Evolutionary conservation across 768 basidiomycete species (phyloP), one percentile per base, ranked within the genome.

Genomic region (Suillus cothurnatus): DNA sequence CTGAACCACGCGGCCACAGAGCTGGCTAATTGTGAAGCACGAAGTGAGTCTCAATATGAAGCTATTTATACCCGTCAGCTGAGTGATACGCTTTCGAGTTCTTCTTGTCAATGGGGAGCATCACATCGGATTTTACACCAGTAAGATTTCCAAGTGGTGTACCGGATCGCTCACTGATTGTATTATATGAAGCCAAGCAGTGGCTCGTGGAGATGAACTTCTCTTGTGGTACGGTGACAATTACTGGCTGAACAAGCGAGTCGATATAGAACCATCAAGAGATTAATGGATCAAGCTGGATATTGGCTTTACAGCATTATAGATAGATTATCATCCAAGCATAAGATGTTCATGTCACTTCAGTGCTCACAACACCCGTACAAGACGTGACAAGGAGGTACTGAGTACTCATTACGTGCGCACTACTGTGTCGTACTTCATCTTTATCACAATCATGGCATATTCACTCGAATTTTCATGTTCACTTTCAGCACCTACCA

Each of bases 391-490:
- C 94, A 74, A 58, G 62, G 53, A 85, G 94, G 74, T 74, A 96
- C 95, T 95, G 86, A 19, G n/a, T 19, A 52, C n/a, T 23, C 8
- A 90, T 91, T 6, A 93, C 94, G n/a, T n/a, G n/a, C n/a, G n/a
- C n/a, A n/a, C n/a, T n/a, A n/a, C n/a, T n/a, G n/a, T n/a, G n/a
- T n/a, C n/a, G n/a, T n/a, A n/a, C n/a, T n/a, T n/a, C n/a, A n/a
- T n/a, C n/a, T n/a, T n/a, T n/a, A n/a, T n/a, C n/a, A n/a, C n/a
- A 34, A 34, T 34, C 32, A 34, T 34, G 32, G 32, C 32, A 4
- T 7, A 34, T 34, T 34, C 32, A 34, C 32, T 34, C 32, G 32
- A 34, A 7, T 34, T 34, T 34, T 34, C 32, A 34, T 7, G 32
- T 34, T 34, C 32, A 34, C 32, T 34, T 34, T 34, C n/a, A 34